These are phyloP conservation scores for Allium fistulosum DNA, from an alignment of 106 monocot species.

Conservation along the genomic window DNA sequence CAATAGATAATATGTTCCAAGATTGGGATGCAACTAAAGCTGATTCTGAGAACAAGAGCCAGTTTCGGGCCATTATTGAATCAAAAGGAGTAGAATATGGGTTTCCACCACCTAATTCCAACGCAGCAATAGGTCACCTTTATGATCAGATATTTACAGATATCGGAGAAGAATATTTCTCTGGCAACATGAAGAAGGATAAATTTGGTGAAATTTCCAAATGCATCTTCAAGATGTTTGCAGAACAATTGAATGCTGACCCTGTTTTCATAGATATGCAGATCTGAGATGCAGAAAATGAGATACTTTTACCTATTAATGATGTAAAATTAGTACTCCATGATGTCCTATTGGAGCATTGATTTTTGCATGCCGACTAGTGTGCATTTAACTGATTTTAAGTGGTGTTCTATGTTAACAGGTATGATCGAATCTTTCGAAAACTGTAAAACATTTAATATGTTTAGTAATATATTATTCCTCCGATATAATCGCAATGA, in stretches of 20 bases:
- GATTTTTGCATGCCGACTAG: too few species aligned
- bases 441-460: too few species aligned
- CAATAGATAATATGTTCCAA: slow-evolving; percentile 19
- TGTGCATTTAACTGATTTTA: too few species aligned
- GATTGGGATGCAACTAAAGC: slow-evolving; percentile 17
- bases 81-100: slow-evolving; percentile 26
- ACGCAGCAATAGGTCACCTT: slow-evolving; percentile 27
- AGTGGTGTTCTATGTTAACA: too few species aligned
- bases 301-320: too few species aligned
- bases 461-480: too few species aligned
- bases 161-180: slow-evolving; percentile 6
- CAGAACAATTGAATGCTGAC: slow-evolving; percentile 32
- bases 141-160: slow-evolving; percentile 35
- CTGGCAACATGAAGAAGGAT: slow-evolving; percentile 12
- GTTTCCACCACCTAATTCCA: slow-evolving; percentile 29
- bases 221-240: slow-evolving; percentile 24
- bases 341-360: too few species aligned
- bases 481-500: too few species aligned
- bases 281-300: slow-evolving; percentile 10
- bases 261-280: slow-evolving; percentile 30
- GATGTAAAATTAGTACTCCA: too few species aligned
- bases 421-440: too few species aligned
- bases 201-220: slow-evolving; percentile 25
- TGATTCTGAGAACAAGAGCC: slow-evolving; percentile 15
- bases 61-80: slow-evolving; percentile 21